Evolutionary conservation across 2,329 filamentous ascomycete species (phyloP), one percentile per base, ranked within the genome.

Genomic region (Curvularia sp.): DNA sequence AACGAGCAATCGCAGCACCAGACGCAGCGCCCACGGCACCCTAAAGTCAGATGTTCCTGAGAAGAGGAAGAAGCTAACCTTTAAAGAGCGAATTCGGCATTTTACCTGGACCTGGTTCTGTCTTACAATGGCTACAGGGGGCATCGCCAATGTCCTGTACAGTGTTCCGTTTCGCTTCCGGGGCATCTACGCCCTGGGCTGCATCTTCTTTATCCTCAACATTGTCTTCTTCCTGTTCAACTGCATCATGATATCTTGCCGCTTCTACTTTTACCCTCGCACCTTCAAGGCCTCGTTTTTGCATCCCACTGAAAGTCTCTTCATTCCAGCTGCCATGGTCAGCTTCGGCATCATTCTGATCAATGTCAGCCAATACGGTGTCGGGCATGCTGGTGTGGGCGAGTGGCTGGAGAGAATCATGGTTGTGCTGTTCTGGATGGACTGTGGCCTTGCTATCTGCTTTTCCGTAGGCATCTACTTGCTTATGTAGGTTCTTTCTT

Each of bases 51-150:
- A 56, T 7, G 48, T 43, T 9, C 48, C 47, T 6, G 57, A 59
- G 35, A 55, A 56, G 20, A 28, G 55, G 49, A 58, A 42, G 35
- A 52, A 31, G 39, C 28, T 74, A 41, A 59, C 61, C 33, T 86
- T 83, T 78, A 82, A 79, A 61, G 79, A 86, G 63, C 77, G 86
- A n/a, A 82, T 88, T 44, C 77, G 83, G 50, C 86, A 88, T 75
- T 84, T 87, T 63, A 88, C 86, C 0, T 94, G 91, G 91, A 92
- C 90, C 0, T 94, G 88, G 83, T 94, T 93, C 69, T 91, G 90
- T 15, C 79, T 88, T 75, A 87, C 85, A 0, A 88, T 87, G 85
- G 84, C 85, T 1, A 87, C 85, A 0, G 85, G 84, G 5, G 84
- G 85, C 0, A 78, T 87, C 58, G 85, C 86, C 5, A 88, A 88